Evolutionary conservation across 2,329 filamentous ascomycete species (phyloP).

Genomic region (Sarocladiaceae sp.): DNA sequence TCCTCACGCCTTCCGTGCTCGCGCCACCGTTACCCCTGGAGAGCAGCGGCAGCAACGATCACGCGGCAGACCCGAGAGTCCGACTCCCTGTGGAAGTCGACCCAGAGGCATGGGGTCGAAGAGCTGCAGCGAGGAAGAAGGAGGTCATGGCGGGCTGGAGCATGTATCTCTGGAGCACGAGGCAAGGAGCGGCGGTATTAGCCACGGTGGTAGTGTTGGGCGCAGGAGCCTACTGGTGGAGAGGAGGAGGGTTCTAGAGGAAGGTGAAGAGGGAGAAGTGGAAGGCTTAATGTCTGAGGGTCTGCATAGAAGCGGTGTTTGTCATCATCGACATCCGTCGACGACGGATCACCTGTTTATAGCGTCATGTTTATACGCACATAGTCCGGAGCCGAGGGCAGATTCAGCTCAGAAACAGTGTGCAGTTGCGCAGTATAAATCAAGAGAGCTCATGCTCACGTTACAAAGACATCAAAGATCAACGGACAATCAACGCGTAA

Average conservation of each 20-base stretch:
- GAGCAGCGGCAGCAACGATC: slow-evolving; percentile 14
- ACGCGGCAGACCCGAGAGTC: slow-evolving; percentile 33
- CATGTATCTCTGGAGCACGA: slow-evolving; percentile 49
- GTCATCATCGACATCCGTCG: background rate
- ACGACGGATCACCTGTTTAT: too few species aligned
- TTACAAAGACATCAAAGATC: too few species aligned
- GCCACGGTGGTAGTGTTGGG: slow-evolving; percentile 34
- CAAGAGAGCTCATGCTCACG: too few species aligned
- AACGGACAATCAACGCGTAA: too few species aligned
- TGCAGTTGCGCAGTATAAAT: too few species aligned
- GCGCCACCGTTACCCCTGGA: slow-evolving; percentile 21
- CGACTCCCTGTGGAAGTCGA: slow-evolving; percentile 46
- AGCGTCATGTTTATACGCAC: too few species aligned
- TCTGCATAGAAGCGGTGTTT: too few species aligned
- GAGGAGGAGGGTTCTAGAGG: slow-evolving; percentile 3
- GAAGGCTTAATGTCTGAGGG: too few species aligned
- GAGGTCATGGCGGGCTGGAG: slow-evolving; percentile 47
- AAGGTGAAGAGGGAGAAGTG: background rate
- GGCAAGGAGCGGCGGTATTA: slow-evolving; percentile 41
- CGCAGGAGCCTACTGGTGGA: slow-evolving; percentile 38
- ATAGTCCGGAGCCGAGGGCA: too few species aligned
- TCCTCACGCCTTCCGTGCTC: slow-evolving; percentile 39
- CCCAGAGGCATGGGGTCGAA: slow-evolving; percentile 46
- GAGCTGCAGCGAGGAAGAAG: slow-evolving; percentile 37
- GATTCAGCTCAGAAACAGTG: too few species aligned